Conservation (phyloP, 2,329 filamentous ascomycete genomes). For the Ramularia collo-cygni region DNA sequence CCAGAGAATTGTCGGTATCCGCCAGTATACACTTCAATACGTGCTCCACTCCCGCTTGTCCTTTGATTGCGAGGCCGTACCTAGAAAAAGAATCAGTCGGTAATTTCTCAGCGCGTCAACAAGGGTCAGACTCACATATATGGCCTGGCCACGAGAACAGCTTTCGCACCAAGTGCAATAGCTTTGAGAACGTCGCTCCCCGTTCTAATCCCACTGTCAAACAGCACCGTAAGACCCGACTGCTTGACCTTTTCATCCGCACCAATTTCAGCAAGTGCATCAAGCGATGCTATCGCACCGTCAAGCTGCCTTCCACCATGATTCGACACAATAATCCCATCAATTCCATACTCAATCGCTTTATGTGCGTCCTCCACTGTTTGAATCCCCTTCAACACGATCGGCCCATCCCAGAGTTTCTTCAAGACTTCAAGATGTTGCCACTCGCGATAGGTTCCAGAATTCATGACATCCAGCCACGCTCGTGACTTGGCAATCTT, state of each 20-base stretch:
- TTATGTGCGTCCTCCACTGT: slow-evolving; percentile 44
- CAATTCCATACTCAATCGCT: slow-evolving; percentile 40
- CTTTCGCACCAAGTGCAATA: slow-evolving; percentile 50
- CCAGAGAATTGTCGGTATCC: slow-evolving; percentile 20
- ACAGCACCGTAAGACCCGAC: slow-evolving; percentile 37
- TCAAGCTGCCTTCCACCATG: slow-evolving; percentile 48
- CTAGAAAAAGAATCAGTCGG: too few species aligned
- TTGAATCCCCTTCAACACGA: slow-evolving; percentile 57
- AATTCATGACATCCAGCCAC: slow-evolving; percentile 31
- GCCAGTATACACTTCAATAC: slow-evolving; percentile 21
- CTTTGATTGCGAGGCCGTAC: slow-evolving; percentile 52
- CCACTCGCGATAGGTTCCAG: slow-evolving; percentile 43
- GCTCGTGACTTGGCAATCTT: slow-evolving; percentile 32
- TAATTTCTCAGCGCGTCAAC: too few species aligned
- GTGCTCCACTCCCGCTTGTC: slow-evolving; percentile 48
- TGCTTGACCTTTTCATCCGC: slow-evolving; percentile 49
- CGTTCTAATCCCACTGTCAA: slow-evolving; percentile 46
- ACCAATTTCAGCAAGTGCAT: slow-evolving; percentile 55
- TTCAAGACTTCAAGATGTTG: slow-evolving; percentile 53
- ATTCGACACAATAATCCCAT: slow-evolving; percentile 49
- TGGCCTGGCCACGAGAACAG: slow-evolving; percentile 51
- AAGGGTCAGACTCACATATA: slow-evolving; percentile 33
- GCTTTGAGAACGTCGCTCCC: slow-evolving; percentile 48
- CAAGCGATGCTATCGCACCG: slow-evolving; percentile 45
- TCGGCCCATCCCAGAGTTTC: slow-evolving; percentile 57